Base-by-base conservation (phyloP, 129 eudicot species). In the Flaveria ramosissima region DNA sequence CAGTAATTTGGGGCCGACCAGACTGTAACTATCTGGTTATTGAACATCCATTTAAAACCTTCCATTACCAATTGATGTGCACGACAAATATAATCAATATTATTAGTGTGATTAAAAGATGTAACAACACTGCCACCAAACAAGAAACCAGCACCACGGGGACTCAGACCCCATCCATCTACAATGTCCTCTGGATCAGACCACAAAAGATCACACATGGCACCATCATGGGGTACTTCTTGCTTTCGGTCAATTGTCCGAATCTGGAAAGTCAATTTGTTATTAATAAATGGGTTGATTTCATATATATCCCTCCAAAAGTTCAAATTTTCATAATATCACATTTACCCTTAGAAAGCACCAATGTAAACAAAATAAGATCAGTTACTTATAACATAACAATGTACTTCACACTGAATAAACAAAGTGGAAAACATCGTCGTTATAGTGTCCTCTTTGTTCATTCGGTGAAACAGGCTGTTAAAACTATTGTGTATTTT, bases 1-100 rank as follows among this genome's bases (percentile, higher is more conserved):
- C 99, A 95, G 77, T 95, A 95, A 83, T 95, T 95, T 26, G 99
- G 99, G 36, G 99, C 99, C n/a, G 99, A 95, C 99, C 99, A 95
- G 69, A 95, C 99, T 2, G 99, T 95, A 78, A 95, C 99, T 68
- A 95, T 95, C 83, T 91, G 99, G 77, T 86, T 81, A 73, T 91
- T 88, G 71, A 95, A 95, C 99, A 95, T 95, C 99, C 99, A 95
- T 79, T 95, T 95, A 82, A 79, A 95, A 47, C 99, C 99, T 70
- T 95, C 99, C 97, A 95, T 95, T 55, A 91, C 97, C 79, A 95
- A 81, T 67, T 95, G 99, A 74, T 95, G 97, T 63, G 99, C 99
- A 65, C 99, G 96, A 26, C 97, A 92, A 51, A 95, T 91, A 71
- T 95, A 95, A 82, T 95, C 99, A 6, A 95, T 89, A 50, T 86